Evolutionary conservation across 2,329 filamentous ascomycete species (phyloP), one percentile per base, ranked within the genome.

Genomic region (Mycosphaerella arachidis): DNA sequence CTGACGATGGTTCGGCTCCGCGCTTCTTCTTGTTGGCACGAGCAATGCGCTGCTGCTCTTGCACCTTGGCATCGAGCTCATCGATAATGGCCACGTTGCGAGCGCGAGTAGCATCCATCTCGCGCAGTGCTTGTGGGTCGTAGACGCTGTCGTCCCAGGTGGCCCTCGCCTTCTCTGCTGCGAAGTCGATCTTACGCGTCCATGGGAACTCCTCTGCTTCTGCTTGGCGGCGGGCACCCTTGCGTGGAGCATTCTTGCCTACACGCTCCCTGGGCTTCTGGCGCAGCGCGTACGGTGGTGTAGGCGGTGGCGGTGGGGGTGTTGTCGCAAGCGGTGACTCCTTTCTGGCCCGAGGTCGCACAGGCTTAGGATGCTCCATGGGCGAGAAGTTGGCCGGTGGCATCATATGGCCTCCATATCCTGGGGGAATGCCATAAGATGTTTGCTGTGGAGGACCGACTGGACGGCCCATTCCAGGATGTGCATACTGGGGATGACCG

Each of bases 81-180:
- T 60, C 63, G 3, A 73, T 67, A 50, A 68, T 60, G 0, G 64
- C 59, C 29, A 57, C 48, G 53, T 74, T 73, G 43, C 60, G 63
- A 18, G 48, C 48, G 29, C 71, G 66, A 13, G 66, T 64, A 5
- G 37, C 56, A 7, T 61, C 61, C 70, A 74, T 71, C 6, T 60
- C 63, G 8, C 59, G 50, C 16, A 73, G 60, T 35, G 65, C 67
- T 4, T 59, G 59, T 8, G 53, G 45, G 31, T 71, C 66, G 64
- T 73, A 74, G 31, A 68, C 63, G 8, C 56, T 63, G 29, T 67
- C 63, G 53, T 74, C 69, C 72, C 72, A 74, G 8, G 29, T 56
- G 20, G 68, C 64, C 18, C 66, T 62, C 27, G 57, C 57, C 52
- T 66, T 67, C 13, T 63, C 68, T 35, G 61, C 58, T 20, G 51